Evolutionary conservation across 257 asterid species (phyloP).

Genomic region (Fraxinus anomala): DNA sequence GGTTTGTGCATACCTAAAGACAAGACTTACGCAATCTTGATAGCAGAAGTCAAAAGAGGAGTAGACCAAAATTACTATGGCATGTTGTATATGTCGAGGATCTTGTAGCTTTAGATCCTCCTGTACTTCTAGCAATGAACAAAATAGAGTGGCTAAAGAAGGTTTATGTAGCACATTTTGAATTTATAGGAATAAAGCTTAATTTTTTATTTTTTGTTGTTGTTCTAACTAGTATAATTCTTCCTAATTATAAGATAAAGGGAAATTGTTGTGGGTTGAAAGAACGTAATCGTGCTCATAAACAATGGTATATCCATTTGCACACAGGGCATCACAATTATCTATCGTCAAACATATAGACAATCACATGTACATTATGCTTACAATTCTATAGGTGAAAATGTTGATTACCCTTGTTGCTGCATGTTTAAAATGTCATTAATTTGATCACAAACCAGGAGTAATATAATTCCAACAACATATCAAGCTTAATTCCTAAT

Average conservation of each 20-base stretch:
- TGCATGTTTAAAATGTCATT: background rate
- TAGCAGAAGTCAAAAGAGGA: too few relatives aligned
- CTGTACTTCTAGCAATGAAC: background rate
- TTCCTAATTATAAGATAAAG: background rate
- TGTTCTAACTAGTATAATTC: background rate
- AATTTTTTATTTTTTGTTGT: too few relatives aligned
- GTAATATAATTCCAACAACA: background rate
- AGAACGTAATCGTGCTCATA: background rate
- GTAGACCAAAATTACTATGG: too few relatives aligned
- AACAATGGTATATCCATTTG: constrained; percentile 2
- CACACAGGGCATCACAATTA: background rate
- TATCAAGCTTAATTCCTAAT: background rate
- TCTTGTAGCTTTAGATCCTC: background rate
- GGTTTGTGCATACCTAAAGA: too few relatives aligned
- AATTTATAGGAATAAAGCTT: background rate
- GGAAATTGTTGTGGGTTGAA: background rate
- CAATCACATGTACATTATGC: background rate
- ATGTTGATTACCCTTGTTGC: background rate
- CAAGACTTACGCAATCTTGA: too few relatives aligned
- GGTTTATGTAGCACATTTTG: background rate
- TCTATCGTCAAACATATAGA: constrained; percentile 3
- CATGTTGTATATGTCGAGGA: too few relatives aligned
- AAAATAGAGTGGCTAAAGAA: too few relatives aligned
- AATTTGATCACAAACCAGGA: background rate
- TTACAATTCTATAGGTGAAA: background rate